These are phyloP conservation scores for Candida alai DNA, from an alignment of 805 yeast species.

Conservation along the genomic window DNA sequence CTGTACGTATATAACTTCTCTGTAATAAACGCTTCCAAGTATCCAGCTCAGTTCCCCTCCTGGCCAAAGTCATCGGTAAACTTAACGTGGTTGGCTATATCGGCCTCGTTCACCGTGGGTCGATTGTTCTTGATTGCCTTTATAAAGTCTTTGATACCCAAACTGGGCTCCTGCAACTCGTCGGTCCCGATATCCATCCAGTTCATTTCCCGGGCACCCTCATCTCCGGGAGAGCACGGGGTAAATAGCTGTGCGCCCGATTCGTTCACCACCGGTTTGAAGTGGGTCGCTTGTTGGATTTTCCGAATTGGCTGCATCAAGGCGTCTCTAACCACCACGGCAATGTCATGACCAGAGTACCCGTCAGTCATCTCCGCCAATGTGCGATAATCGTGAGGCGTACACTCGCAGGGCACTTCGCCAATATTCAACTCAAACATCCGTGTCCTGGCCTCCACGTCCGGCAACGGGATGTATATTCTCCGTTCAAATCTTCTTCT, in stretches of 20 bases:
- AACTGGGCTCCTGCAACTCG: slow-evolving; percentile 83
- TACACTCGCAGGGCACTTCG: slow-evolving; percentile 76
- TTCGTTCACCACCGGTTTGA: slow-evolving; percentile 54
- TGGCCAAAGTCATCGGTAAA: slow-evolving; percentile 96
- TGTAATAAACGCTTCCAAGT: background rate
- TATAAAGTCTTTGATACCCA: slow-evolving; percentile 87
- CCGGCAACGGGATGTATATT: slow-evolving; percentile 93
- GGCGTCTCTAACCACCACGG: slow-evolving; percentile 95
- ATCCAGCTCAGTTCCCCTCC: slow-evolving; percentile 85
- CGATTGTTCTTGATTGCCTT: slow-evolving; percentile 88
- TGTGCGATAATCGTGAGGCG: slow-evolving; percentile 66
- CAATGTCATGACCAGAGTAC: slow-evolving; percentile 95
- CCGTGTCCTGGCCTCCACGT: slow-evolving; percentile 81
- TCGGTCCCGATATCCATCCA: slow-evolving; percentile 93
- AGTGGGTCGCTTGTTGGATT: slow-evolving; percentile 94
- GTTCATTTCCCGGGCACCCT: slow-evolving; percentile 78
- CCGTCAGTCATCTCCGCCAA: slow-evolving; percentile 95
- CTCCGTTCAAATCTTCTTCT: slow-evolving; percentile 94
- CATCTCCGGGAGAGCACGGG: slow-evolving; percentile 98
- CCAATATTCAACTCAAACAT: slow-evolving; percentile 96
- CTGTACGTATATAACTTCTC: too few species aligned
- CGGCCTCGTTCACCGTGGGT: slow-evolving; percentile 90
- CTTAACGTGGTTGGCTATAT: slow-evolving; percentile 75
- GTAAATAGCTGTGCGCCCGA: slow-evolving; percentile 51
- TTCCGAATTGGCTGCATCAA: slow-evolving; percentile 96